phyloP scores from a whole-genome alignment of 805 yeast genomes.

The Cyberlindnera mrakii region DNA sequence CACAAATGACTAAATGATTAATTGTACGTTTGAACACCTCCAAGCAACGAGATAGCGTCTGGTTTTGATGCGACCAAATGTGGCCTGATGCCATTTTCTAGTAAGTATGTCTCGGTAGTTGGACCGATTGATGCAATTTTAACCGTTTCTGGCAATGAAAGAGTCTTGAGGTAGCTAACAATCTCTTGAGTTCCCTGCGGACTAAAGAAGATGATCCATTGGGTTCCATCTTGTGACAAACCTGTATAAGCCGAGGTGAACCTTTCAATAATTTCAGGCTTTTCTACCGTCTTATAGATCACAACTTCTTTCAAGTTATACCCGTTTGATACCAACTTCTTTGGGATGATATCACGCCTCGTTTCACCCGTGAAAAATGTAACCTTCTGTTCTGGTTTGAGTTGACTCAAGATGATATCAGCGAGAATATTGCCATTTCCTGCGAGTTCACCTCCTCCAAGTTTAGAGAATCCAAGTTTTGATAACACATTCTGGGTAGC shows the following conservation, averaged over 20 bases:
- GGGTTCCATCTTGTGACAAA: conserved; percentile 8
- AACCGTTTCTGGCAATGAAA: conserved; percentile 4
- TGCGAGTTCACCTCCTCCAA: conserved; percentile 68
- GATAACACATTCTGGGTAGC: conserved; percentile 62
- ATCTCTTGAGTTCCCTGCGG: conserved; percentile 80
- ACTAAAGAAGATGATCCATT: conserved; percentile 85
- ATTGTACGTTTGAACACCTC: conserved; percentile 21
- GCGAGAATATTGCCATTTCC: conserved; percentile 78
- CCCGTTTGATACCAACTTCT: conserved; percentile 38
- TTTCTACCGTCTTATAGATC: conserved; percentile 60
- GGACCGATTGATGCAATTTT: conserved; percentile 87
- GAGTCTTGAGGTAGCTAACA: conserved; percentile 36
- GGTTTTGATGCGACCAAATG: conserved; percentile 68
- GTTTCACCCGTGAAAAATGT: conserved; percentile 83
- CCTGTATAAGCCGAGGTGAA: conserved; percentile 27
- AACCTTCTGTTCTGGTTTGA: conserved; percentile 25
- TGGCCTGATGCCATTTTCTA: conserved; percentile 46
- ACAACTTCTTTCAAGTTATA: conserved; percentile 50
- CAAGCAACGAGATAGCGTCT: conserved; percentile 51
- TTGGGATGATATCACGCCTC: conserved; percentile 77
- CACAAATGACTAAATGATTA: neutral
- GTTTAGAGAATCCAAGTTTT: conserved; percentile 56
- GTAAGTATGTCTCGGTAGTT: conserved; percentile 67
- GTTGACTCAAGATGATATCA: conserved; percentile 43
- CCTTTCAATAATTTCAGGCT: conserved; percentile 35